phyloP scores from a whole-genome alignment of 2,329 filamentous ascomycete species.

The Beauveria rudraprayagi region DNA sequence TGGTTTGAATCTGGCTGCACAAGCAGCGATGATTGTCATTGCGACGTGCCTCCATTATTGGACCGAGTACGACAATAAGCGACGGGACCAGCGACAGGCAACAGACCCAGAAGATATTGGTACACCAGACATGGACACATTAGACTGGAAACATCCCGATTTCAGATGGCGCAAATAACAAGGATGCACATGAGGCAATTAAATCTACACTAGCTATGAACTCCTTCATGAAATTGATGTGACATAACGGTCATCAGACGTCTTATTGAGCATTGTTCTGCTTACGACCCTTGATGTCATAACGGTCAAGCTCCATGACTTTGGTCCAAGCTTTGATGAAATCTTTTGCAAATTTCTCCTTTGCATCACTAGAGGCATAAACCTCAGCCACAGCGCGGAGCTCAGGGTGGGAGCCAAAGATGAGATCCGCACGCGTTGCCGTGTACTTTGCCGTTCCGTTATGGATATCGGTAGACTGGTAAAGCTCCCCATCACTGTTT shows the following conservation, averaged over 20 bases:
- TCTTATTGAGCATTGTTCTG: slow-evolving; percentile 6
- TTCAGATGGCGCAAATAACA: slow-evolving; percentile 46
- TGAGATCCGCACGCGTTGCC: slow-evolving; percentile 59
- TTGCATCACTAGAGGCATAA: slow-evolving; percentile 52
- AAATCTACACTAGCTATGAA: neutral
- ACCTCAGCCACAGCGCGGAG: slow-evolving; percentile 63
- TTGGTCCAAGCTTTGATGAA: slow-evolving; percentile 67
- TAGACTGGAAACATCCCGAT: slow-evolving; percentile 61
- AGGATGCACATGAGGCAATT: neutral
- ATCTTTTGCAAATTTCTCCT: slow-evolving; percentile 60
- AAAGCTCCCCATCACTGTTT: slow-evolving; percentile 40
- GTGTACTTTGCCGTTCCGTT: slow-evolving; percentile 59
- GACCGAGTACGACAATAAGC: slow-evolving; percentile 56
- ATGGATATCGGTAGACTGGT: slow-evolving; percentile 56
- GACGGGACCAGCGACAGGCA: slow-evolving; percentile 46
- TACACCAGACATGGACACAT: slow-evolving; percentile 43
- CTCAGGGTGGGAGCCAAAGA: slow-evolving; percentile 67
- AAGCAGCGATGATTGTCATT: slow-evolving; percentile 46
- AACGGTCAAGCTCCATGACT: slow-evolving; percentile 67
- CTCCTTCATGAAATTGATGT: neutral
- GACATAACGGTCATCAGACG: neutral
- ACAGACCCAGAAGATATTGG: slow-evolving; percentile 34
- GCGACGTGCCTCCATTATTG: slow-evolving; percentile 44
- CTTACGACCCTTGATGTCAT: slow-evolving; percentile 34
- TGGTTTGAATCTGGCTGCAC: slow-evolving; percentile 58